Percentiles rank a stretch among this genome's conserved stretches.
phyloP scores from a whole-genome alignment of 1,284 basidiomycete genomes.

The Ustilago xerochloae region DNA sequence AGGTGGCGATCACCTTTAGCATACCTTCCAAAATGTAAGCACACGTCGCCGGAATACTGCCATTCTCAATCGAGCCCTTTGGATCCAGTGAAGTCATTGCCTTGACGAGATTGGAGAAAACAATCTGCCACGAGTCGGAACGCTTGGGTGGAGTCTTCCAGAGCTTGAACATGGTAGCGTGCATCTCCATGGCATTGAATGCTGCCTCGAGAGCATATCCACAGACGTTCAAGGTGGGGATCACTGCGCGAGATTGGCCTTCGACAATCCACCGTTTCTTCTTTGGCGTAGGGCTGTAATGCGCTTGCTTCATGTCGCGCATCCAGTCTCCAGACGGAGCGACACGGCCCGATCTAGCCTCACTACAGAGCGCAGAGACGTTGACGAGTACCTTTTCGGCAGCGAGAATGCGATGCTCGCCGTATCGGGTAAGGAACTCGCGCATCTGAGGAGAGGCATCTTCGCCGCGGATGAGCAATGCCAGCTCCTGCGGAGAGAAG shows the following conservation, averaged over 20 bases:
- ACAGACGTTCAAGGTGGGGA: slow-evolving; percentile 29
- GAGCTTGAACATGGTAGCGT: slow-evolving; percentile 42
- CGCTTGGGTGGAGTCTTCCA: slow-evolving; percentile 41
- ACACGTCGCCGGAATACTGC: slow-evolving; percentile 45
- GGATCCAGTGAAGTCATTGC: slow-evolving; percentile 30
- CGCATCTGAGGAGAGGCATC: slow-evolving; percentile 23
- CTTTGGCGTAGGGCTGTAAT: background rate
- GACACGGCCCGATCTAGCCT: slow-evolving; percentile 7
- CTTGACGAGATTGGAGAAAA: slow-evolving; percentile 23
- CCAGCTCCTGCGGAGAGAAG: slow-evolving; percentile 15
- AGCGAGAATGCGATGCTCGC: slow-evolving; percentile 30
- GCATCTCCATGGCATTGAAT: slow-evolving; percentile 45
- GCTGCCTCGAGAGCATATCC: slow-evolving; percentile 43
- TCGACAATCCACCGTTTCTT: slow-evolving; percentile 20
- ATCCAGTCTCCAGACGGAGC: background rate
- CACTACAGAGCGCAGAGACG: slow-evolving; percentile 18
- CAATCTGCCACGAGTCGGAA: slow-evolving; percentile 38
- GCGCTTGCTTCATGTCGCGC: background rate
- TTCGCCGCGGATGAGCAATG: slow-evolving; percentile 27
- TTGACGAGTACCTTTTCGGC: slow-evolving; percentile 38
- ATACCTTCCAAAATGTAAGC: slow-evolving; percentile 39
- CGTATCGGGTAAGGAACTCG: slow-evolving; percentile 21
- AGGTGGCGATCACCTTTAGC: slow-evolving; percentile 37
- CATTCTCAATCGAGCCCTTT: slow-evolving; percentile 25
- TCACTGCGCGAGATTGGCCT: slow-evolving; percentile 29